Conservation (phyloP, 2,329 filamentous ascomycete species). For the Ophiostoma ips region DNA sequence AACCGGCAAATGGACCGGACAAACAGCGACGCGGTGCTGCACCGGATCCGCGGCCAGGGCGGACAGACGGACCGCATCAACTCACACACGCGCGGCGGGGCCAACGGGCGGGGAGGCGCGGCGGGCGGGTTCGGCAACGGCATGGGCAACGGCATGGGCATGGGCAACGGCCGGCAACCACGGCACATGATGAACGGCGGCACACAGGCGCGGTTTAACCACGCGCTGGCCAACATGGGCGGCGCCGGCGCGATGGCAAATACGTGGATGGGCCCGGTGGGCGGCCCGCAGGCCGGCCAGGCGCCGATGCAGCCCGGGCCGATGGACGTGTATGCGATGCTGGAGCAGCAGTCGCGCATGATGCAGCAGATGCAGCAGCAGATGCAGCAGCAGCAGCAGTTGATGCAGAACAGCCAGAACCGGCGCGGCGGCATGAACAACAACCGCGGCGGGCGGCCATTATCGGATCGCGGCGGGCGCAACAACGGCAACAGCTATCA, state of each 20-base stretch:
- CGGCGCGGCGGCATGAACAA: conserved; percentile 26
- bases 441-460: conserved; percentile 28
- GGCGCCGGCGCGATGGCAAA: conserved; percentile 22
- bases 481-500: conserved; percentile 32
- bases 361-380: conserved; percentile 62
- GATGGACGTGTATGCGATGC: conserved; percentile 54
- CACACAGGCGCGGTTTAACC: conserved; percentile 35
- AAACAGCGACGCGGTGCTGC: conserved; percentile 57
- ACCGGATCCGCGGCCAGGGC: conserved; percentile 59
- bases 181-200: conserved; percentile 35
- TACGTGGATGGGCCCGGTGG: conserved; percentile 24
- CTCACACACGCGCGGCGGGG: conserved; percentile 46
- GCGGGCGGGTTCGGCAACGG: conserved; percentile 20
- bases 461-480: conserved; percentile 57
- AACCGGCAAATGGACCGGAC: conserved; percentile 69
- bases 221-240: conserved; percentile 33
- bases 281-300: conserved; percentile 24
- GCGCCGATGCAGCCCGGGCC: conserved; percentile 26
- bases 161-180: conserved; percentile 18
- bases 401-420: conserved; percentile 35
- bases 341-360: conserved; percentile 79
- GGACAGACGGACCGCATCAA: conserved; percentile 65
- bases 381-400: conserved; percentile 37
- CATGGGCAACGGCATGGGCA: conserved; percentile 12
- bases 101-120: conserved; percentile 48